Conservation (phyloP, 768 basidiomycete species). For the Leccinum variicolor region DNA sequence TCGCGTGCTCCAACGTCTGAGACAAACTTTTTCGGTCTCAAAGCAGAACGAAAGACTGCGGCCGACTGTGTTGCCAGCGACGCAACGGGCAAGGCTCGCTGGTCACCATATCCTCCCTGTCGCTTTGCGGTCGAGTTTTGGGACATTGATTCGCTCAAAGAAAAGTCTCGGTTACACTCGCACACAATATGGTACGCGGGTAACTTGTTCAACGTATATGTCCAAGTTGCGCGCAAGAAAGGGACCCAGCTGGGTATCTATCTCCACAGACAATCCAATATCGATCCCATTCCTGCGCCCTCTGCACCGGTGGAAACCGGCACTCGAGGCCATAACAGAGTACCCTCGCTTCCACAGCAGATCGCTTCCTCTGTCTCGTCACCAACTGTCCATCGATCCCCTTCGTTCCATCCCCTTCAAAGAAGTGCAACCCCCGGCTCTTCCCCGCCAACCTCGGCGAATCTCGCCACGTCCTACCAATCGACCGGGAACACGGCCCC, state of each 20-base stretch:
- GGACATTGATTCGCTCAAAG: slow-evolving; percentile 76
- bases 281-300: slow-evolving; percentile 75
- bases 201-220: slow-evolving; percentile 83
- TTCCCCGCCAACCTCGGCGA: slow-evolving; percentile 21
- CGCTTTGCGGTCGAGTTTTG: slow-evolving; percentile 91
- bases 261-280: slow-evolving; percentile 78
- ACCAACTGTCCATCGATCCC: slow-evolving; percentile 38
- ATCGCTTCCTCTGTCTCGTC: slow-evolving; percentile 26
- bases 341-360: slow-evolving; percentile 31
- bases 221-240: slow-evolving; percentile 86
- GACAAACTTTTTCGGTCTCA: slow-evolving; percentile 63
- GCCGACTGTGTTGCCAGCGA: slow-evolving; percentile 42
- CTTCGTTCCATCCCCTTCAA: slow-evolving; percentile 42
- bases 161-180: slow-evolving; percentile 81
- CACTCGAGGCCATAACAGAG: slow-evolving; percentile 23
- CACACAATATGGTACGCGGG: slow-evolving; percentile 91
- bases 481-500: slow-evolving; percentile 28
- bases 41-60: slow-evolving; percentile 41
- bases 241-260: slow-evolving; percentile 81
- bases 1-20: slow-evolving; percentile 37
- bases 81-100: slow-evolving; percentile 44
- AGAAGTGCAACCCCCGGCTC: slow-evolving; percentile 43
- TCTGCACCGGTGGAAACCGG: slow-evolving; percentile 49
- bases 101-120: slow-evolving; percentile 75
- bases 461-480: slow-evolving; percentile 20